Evolutionary conservation across 2,329 filamentous ascomycete genomes (phyloP).

Genomic region (Chrysoporthe austroafricana): DNA sequence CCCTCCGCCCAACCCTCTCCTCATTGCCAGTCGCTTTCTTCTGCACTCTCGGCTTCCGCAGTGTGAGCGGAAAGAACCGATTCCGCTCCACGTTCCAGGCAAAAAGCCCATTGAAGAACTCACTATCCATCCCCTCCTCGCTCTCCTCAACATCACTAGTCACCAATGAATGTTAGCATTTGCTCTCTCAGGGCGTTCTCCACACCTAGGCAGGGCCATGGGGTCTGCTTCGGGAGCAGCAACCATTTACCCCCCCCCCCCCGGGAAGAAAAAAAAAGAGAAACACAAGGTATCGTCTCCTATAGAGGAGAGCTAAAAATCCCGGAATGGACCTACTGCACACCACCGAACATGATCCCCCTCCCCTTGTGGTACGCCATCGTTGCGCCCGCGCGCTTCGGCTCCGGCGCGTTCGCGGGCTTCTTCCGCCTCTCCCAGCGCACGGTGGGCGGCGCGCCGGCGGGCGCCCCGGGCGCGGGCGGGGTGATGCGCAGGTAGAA

Average conservation of each 20-base stretch:
- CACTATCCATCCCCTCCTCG: slow-evolving; percentile 94
- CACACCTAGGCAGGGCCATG: too few relatives aligned
- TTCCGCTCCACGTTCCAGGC: slow-evolving; percentile 97
- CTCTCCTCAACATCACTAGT: slow-evolving; percentile 75
- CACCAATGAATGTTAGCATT: neutral
- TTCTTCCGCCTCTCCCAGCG: slow-evolving; percentile 94
- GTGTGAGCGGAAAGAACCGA: slow-evolving; percentile 81
- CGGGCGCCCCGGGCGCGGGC: slow-evolving; percentile 67
- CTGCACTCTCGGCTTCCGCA: slow-evolving; percentile 73
- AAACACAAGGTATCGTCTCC: neutral
- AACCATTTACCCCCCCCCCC: neutral
- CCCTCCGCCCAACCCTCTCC: slow-evolving; percentile 64
- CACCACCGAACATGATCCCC: slow-evolving; percentile 91
- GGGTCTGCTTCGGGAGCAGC: neutral
- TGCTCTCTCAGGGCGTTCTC: too few relatives aligned
- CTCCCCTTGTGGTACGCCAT: slow-evolving; percentile 95
- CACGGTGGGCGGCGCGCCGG: slow-evolving; percentile 70
- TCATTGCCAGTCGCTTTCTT: slow-evolving; percentile 54
- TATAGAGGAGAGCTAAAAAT: neutral
- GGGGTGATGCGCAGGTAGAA: slow-evolving; percentile 86
- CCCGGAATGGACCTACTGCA: slow-evolving; percentile 56
- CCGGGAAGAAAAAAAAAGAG: too few relatives aligned
- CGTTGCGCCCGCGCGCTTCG: slow-evolving; percentile 82
- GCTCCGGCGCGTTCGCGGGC: slow-evolving; percentile 85
- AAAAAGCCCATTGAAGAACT: slow-evolving; percentile 92